Evolutionary conservation across 805 yeast species (phyloP), one percentile per base, ranked within the genome.

Genomic region (Yamadazyma scolyti): DNA sequence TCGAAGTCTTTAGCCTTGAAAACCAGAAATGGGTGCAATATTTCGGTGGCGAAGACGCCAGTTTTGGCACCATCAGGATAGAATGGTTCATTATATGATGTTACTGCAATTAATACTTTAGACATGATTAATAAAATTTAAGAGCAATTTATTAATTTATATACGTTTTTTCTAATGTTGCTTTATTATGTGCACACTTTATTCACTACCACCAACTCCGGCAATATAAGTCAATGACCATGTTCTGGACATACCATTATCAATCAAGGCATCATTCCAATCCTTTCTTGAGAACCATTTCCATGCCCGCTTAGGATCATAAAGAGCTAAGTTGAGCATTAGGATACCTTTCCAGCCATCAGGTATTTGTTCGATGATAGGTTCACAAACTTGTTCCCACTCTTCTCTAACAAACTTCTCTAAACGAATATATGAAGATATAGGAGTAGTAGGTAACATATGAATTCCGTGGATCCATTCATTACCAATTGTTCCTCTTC

Each of bases 221-320:
- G 75, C 95, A 27, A 85, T 68, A 43, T 74, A 84, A 0, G 95
- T 78, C 40, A 88, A 63, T 9, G 89, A 79, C 95, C 96, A 88
- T 0, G 96, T 82, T 40, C 79, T 62, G 16, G 90, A 79, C 69
- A 87, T 90, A 2, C 97, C 97, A 35, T 75, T 75, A 48, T 89
- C 97, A 28, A 89, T 72, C 42, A 69, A 71, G 3, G 54, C 46
- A n/a, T 62, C 59, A 26, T 64, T 50, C 70, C 85, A 88, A 33
- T 59, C 61, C 5, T 62, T 44, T 20, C 73, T 50, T 1, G 79
- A 51, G 44, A 65, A 65, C 69, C 69, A 65, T 21, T 51, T 40
- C 71, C 71, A 65, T 1, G 68, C 40, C 8, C 31, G 19, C 20
- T 52, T 44, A 1, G 96, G 89, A 49, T 88, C 84, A 46, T 58